These are phyloP conservation scores for Elymus sibiricus DNA, from an alignment of 176 grass and related monocot species.

Conservation along the genomic window DNA sequence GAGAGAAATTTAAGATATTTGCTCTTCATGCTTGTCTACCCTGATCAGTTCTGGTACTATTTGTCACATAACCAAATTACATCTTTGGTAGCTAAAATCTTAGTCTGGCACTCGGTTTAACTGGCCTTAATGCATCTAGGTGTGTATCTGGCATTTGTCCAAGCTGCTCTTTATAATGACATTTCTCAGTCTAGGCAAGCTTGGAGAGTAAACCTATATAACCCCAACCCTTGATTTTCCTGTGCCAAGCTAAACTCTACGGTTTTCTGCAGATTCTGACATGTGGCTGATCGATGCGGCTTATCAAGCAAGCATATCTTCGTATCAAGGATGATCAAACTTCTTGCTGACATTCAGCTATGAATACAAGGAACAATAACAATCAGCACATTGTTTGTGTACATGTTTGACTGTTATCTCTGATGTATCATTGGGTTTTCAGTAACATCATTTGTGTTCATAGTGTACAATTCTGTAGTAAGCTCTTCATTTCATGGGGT, in stretches of 20 bases:
- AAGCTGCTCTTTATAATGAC: neutral
- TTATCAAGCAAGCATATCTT: neutral
- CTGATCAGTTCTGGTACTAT: too few species aligned
- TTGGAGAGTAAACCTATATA: neutral
- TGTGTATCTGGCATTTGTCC: neutral
- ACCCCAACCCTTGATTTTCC: too few species aligned
- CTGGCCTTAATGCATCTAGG: neutral
- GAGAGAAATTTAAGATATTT: too few species aligned
- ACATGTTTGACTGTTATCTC: neutral
- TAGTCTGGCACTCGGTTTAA: too few species aligned
- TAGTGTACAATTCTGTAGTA: neutral
- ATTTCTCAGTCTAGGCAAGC: neutral
- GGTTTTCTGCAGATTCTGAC: neutral
- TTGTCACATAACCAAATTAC: too few species aligned
- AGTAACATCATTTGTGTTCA: neutral
- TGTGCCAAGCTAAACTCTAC: neutral
- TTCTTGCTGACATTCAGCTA: neutral
- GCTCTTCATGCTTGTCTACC: too few species aligned
- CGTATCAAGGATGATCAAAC: neutral
- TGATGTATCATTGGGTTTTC: neutral
- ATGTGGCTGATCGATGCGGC: neutral
- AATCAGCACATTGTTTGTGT: neutral
- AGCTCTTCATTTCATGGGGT: neutral
- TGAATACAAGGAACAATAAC: neutral
- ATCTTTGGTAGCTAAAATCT: too few species aligned